A percentile compares a stretch with the other conserved stretches of the same genome.
phyloP scores from a whole-genome alignment of 2,329 filamentous ascomycete species.

The Mariannaea elegans region DNA sequence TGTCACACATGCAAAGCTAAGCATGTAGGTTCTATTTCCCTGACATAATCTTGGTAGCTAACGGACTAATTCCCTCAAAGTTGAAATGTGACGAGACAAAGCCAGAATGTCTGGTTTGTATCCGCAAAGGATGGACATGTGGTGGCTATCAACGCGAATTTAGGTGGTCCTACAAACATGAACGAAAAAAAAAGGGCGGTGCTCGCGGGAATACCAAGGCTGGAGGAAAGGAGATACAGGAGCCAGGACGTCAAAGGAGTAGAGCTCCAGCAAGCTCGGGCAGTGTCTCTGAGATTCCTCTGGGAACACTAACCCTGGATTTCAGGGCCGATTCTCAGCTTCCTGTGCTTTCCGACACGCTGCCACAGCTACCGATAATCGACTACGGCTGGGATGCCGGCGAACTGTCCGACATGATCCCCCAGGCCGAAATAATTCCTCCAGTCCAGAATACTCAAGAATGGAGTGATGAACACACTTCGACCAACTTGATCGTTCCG shows the following conservation, averaged over 20 bases:
- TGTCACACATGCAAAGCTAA: slow-evolving; percentile 24
- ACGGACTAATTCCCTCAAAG: not conserved
- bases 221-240: not conserved
- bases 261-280: not conserved
- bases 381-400: slow-evolving; percentile 13
- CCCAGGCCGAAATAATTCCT: not conserved
- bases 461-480: slow-evolving; percentile 1
- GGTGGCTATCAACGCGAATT: slow-evolving; percentile 22
- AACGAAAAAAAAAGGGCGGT: slow-evolving; percentile 9
- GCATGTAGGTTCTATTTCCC: slow-evolving; percentile 9
- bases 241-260: not conserved
- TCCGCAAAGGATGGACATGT: slow-evolving; percentile 18
- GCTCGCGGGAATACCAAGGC: slow-evolving; percentile 5
- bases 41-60: not conserved
- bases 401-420: not conserved
- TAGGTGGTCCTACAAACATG: slow-evolving; percentile 23
- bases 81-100: slow-evolving; percentile 26
- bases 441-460: not conserved
- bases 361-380: not conserved
- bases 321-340: not conserved
- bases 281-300: slow-evolving; percentile 6
- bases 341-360: not conserved
- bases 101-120: slow-evolving; percentile 21
- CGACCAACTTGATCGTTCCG: slow-evolving; percentile 12
- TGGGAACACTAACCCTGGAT: not conserved